Evolutionary conservation across 1,139 yeast species (phyloP), one percentile per base, ranked within the genome.

Genomic region (Entelexis sorbosivorans): DNA sequence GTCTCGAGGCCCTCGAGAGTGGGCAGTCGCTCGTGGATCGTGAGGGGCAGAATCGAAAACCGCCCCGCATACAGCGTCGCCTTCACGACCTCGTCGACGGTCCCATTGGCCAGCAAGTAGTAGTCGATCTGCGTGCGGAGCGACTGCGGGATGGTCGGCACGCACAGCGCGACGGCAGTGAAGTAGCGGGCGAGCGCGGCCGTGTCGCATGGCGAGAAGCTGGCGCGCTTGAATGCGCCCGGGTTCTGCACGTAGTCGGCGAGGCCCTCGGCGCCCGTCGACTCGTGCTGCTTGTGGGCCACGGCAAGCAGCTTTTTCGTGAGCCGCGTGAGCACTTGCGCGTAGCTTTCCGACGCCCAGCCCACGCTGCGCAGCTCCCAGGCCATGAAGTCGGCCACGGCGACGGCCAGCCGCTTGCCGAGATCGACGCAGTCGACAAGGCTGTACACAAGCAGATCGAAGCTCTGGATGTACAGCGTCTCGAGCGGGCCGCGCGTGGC

Each of bases 51-150:
- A 10, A 59, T 40, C 11, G 58, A 53, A 51, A 39, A 59, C 36
- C 52, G 53, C 5, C 58, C 61, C 3, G 61, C 60, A 44, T 59
- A 59, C 31, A 59, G 39, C 2, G 59, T 47, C 10, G 56, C 51
- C 13, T 17, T 22, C 1, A 40, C 35, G n/a, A 56, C 35, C 9
- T 50, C 36, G 3, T 17, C 31, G 3, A 10, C n/a, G 26, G 49
- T 31, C 13, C 57, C 60, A 9, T 28, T 19, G 28, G 43, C 46
- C 6, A 59, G 49, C n/a, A 58, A 17, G 22, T 36, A 48, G 2
- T 50, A 39, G 38, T 59, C 61, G 8, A 56, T 49, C n/a, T 48
- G 48, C 11, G 49, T 47, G 11, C 61, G 39, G 31, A 56, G 29
- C 2, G 60, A 51, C 29, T 56, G 58, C 7, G 60, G 59, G 20